Base-by-base conservation (phyloP, 164 flowering plant genomes). In the Magnolia sinica region DNA sequence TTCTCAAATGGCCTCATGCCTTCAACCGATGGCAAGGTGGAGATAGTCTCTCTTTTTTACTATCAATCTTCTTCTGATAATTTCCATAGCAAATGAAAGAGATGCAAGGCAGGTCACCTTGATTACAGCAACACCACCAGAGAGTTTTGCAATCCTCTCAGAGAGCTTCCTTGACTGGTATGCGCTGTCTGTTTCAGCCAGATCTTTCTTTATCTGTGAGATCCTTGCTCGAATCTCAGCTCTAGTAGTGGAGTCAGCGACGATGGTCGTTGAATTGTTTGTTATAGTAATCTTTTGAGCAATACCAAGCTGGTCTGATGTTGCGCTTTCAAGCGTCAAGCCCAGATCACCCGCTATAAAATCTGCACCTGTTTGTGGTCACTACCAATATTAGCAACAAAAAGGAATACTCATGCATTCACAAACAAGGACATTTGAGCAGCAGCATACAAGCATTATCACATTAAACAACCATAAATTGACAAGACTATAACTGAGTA, bases 271-370 rank as follows among this genome's bases (percentile, higher is more conserved):
- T 75, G 91, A 87, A 71, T 85, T 84, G 79, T 83, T 85, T 68
- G 93, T 84, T 82, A 93, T 87, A 50, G 86, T 89, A 18, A 93
- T 87, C 86, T 87, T 93, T 55, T 78, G 83, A 66, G 96, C 98
- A 84, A 88, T 77, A 45, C 98, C 98, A 82, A 95, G 97, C 84
- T 93, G 98, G 80, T 93, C 98, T 10, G 98, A 95, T 49, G 98
- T 91, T 79, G 85, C 88, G 81, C 76, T 82, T 50, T 80, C 87
- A 64, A 95, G 92, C 16, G 85, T 76, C 79, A 95, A 50, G 68
- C 98, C 98, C 82, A 95, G 80, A 68, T 95, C 98, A 67, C 92
- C 92, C 74, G 88, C 88, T 45, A 95, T 82, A 87, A 88, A 93
- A 86, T 95, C 98, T 71, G 90, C 98, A 80, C 98, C 98, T 95